phyloP scores from a whole-genome alignment of 495 filamentous ascomycete species.

The Thozetella sp. region DNA sequence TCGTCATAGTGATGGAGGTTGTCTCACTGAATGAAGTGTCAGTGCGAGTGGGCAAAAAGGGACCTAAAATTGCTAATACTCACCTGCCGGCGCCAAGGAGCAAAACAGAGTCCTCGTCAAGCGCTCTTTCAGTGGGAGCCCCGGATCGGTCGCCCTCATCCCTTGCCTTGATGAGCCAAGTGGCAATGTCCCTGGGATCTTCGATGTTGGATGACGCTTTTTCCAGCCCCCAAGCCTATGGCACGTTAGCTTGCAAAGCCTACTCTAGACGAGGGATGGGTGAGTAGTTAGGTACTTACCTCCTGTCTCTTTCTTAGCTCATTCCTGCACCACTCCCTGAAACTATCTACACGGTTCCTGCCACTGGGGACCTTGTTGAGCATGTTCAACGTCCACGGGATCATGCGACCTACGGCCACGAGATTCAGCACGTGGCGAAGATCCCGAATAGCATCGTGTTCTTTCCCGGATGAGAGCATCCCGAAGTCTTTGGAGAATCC shows the following conservation, averaged over 20 bases:
- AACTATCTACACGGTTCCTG: too few relatives aligned
- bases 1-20: slow-evolving; percentile 7
- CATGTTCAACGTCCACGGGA: slow-evolving; percentile 35
- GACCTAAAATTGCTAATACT: background rate
- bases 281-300: too few relatives aligned
- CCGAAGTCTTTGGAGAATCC: slow-evolving; percentile 26
- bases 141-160: slow-evolving; percentile 16
- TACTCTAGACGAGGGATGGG: too few relatives aligned
- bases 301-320: too few relatives aligned
- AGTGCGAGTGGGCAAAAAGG: background rate
- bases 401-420: slow-evolving; percentile 26
- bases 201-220: slow-evolving; percentile 7
- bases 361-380: slow-evolving; percentile 8
- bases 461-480: slow-evolving; percentile 33
- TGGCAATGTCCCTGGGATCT: slow-evolving; percentile 16
- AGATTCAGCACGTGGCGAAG: slow-evolving; percentile 31
- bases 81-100: slow-evolving; percentile 17
- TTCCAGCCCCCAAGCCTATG: too few relatives aligned
- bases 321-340: too few relatives aligned
- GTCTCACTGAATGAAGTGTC: slow-evolving; percentile 13
- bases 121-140: slow-evolving; percentile 9
- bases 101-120: slow-evolving; percentile 14
- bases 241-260: too few relatives aligned
- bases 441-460: slow-evolving; percentile 25
- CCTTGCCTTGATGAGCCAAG: slow-evolving; percentile 22